Evolutionary conservation across 495 filamentous ascomycete species (phyloP).

Genomic region (Hypoxylon cercidicola): DNA sequence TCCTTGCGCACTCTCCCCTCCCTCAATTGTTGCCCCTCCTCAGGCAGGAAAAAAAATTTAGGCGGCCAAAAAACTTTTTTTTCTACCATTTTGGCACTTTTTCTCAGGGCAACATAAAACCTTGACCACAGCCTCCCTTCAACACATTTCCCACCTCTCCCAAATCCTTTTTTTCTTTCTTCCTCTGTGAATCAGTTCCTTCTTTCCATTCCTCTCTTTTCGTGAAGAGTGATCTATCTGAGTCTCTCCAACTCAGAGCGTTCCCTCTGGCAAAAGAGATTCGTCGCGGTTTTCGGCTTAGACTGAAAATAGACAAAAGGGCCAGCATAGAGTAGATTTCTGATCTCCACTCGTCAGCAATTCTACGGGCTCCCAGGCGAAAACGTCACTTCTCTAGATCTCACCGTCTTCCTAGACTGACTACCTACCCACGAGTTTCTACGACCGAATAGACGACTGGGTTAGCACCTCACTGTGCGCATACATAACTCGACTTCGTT

Average conservation of each 20-base stretch:
- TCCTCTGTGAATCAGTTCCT: neutral
- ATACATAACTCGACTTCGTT: conserved; percentile 8
- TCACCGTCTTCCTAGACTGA: conserved; percentile 19
- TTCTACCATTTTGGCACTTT: conserved; percentile 6
- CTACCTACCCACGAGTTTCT: neutral
- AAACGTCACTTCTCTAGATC: conserved; percentile 18
- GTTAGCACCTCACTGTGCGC: neutral
- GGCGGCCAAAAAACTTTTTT: conserved; percentile 24
- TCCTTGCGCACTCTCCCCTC: conserved; percentile 16
- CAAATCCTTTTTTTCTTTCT: conserved; percentile 29
- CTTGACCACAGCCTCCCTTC: conserved; percentile 34
- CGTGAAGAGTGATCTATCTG: conserved; percentile 39
- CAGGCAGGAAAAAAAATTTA: conserved; percentile 29
- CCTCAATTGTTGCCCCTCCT: conserved; percentile 35
- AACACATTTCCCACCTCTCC: conserved; percentile 5
- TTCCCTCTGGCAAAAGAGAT: conserved; percentile 26
- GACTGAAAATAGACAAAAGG: conserved; percentile 36
- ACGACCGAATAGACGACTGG: conserved; percentile 8
- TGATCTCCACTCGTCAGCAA: conserved; percentile 30
- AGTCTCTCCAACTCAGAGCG: conserved; percentile 38
- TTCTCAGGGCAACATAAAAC: conserved; percentile 34
- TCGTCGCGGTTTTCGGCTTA: conserved; percentile 29
- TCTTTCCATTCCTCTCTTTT: conserved; percentile 26
- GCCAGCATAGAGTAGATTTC: conserved; percentile 40
- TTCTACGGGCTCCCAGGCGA: conserved; percentile 25